These are phyloP conservation scores for Rutstroemia sp. DNA, from an alignment of 2,329 filamentous ascomycete genomes.

Conservation along the genomic window DNA sequence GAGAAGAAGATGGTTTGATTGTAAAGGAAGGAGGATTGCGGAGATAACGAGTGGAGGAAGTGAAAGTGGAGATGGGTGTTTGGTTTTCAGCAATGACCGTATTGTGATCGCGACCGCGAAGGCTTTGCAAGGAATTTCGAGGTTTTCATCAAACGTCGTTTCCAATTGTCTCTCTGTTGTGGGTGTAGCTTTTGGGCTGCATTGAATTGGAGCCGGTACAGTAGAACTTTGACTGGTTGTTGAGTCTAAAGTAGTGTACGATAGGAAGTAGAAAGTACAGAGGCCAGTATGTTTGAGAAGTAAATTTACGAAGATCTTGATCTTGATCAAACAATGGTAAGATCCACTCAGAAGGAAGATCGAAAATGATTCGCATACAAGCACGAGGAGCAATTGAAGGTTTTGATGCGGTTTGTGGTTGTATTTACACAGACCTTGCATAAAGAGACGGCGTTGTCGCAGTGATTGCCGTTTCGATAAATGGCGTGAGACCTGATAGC, in stretches of 20 bases:
- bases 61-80: background rate
- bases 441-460: background rate
- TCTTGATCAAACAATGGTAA: background rate
- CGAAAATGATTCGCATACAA: slow-evolving; percentile 6
- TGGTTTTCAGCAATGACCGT: background rate
- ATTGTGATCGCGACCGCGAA: background rate
- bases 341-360: slow-evolving; percentile 4
- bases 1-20: slow-evolving; percentile 1
- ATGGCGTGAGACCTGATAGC: too few relatives aligned
- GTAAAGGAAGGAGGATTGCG: background rate
- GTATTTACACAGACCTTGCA: slow-evolving; percentile 1
- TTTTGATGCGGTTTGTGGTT: background rate
- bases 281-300: background rate
- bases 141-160: background rate
- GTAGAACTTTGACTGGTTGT: background rate
- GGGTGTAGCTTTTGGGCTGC: background rate
- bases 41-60: background rate
- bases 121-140: background rate
- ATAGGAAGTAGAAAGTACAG: background rate
- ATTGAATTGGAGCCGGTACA: background rate
- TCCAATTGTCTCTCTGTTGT: background rate
- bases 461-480: too few relatives aligned
- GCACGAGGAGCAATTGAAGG: background rate
- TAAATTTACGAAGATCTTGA: background rate
- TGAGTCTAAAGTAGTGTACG: background rate